Conservation (phyloP, 352 stramenopile genomes). For the Globisporangium lucens region DNA sequence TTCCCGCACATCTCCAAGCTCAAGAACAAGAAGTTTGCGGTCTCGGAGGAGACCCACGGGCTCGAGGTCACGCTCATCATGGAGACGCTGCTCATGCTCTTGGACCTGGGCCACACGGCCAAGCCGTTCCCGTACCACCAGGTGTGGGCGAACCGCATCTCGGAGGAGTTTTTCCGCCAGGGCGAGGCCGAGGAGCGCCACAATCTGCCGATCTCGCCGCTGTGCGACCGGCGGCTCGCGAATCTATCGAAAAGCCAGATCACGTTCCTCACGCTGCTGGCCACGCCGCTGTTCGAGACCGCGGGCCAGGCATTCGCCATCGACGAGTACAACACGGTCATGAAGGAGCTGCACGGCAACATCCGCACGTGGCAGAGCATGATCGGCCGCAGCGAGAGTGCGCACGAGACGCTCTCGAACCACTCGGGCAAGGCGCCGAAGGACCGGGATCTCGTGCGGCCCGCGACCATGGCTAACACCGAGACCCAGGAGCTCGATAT, state of each 20-base stretch:
- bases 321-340: conserved; percentile 52
- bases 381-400: conserved; percentile 29
- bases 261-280: conserved; percentile 61
- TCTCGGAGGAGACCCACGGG: conserved; percentile 41
- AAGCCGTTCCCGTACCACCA: conserved; percentile 67
- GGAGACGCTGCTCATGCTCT: conserved; percentile 73
- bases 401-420: conserved; percentile 28
- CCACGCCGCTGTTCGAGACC: conserved; percentile 60
- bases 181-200: conserved; percentile 59
- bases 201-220: conserved; percentile 46
- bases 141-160: conserved; percentile 57
- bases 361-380: conserved; percentile 46
- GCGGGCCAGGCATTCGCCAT: conserved; percentile 56
- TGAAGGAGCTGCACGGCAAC: conserved; percentile 51
- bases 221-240: conserved; percentile 56
- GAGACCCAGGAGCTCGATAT: conserved; percentile 10
- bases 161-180: conserved; percentile 67
- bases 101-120: conserved; percentile 60
- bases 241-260: conserved; percentile 66
- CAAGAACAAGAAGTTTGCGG: conserved; percentile 62
- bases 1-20: conserved; percentile 71
- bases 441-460: conserved; percentile 9
- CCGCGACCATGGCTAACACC: background rate
- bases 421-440: conserved; percentile 22
- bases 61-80: conserved; percentile 63